phyloP scores from a whole-genome alignment of 257 asterid species.

The Knoxia roxburghii region DNA sequence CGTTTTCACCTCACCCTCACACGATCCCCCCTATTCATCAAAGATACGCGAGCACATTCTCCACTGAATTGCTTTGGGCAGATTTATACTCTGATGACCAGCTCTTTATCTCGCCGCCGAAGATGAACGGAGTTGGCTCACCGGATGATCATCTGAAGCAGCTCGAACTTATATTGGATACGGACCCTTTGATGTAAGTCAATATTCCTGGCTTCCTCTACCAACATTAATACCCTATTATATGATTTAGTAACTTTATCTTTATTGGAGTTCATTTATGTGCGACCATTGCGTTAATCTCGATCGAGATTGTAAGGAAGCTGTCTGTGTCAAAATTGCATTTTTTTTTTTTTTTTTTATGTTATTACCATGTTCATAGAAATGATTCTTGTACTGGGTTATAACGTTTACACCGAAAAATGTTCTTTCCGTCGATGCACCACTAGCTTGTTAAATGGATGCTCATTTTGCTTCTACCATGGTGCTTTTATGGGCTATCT shows the following conservation, averaged over 20 bases:
- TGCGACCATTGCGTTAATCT: not conserved
- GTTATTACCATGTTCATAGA: not conserved
- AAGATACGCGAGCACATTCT: too few species aligned
- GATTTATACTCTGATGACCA: too few species aligned
- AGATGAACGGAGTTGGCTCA: conserved; percentile 31
- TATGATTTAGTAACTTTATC: not conserved
- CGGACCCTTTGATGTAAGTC: conserved; percentile 61
- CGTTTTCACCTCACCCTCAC: too few species aligned
- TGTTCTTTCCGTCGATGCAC: too few species aligned
- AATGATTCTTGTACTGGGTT: not conserved
- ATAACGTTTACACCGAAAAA: not conserved
- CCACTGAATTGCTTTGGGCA: too few species aligned
- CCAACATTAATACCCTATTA: not conserved
- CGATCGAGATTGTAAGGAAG: not conserved
- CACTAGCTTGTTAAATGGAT: not conserved
- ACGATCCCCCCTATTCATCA: too few species aligned
- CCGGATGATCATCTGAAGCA: conserved; percentile 43
- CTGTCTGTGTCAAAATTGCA: not conserved
- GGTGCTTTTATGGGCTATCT: not conserved
- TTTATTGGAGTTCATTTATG: not conserved
- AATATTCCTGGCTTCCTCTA: not conserved
- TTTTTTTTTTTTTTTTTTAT: too few species aligned
- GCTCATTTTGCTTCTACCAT: not conserved
- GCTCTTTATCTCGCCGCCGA: not conserved
- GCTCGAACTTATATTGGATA: conserved; percentile 54